These are phyloP conservation scores for Apiotrichum gamsii DNA, from an alignment of 1,284 basidiomycete species.

Conservation along the genomic window DNA sequence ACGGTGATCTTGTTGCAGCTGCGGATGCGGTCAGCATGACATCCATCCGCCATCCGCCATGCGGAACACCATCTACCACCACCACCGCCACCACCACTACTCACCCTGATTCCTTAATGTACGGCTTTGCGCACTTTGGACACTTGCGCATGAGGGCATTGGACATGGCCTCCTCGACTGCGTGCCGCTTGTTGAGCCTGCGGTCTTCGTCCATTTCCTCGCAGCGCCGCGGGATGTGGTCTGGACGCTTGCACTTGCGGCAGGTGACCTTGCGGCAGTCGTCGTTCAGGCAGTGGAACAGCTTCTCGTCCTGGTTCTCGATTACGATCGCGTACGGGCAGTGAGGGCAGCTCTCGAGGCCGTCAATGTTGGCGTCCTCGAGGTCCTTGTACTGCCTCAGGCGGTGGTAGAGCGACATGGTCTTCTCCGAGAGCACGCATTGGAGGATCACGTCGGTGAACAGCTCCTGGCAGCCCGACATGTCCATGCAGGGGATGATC, in stretches of 20 bases:
- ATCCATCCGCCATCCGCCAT: too few species aligned
- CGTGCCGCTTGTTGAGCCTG: slow-evolving; percentile 63
- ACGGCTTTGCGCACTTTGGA: slow-evolving; percentile 50
- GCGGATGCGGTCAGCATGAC: neutral
- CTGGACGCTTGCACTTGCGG: slow-evolving; percentile 65
- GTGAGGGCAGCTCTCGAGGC: slow-evolving; percentile 75
- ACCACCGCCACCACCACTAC: slow-evolving; percentile 53
- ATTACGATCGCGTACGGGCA: slow-evolving; percentile 74
- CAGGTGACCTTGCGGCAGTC: slow-evolving; percentile 70
- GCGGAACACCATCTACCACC: too few species aligned
- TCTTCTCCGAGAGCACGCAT: slow-evolving; percentile 53
- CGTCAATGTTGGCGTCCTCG: slow-evolving; percentile 56
- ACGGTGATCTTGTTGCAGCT: slow-evolving; percentile 61
- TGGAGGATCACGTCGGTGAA: slow-evolving; percentile 63
- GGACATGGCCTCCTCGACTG: slow-evolving; percentile 84
- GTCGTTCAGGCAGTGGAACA: slow-evolving; percentile 68
- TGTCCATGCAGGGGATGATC: slow-evolving; percentile 70
- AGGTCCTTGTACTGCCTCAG: slow-evolving; percentile 68
- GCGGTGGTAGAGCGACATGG: slow-evolving; percentile 65
- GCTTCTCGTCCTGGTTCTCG: slow-evolving; percentile 66
- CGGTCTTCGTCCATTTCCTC: slow-evolving; percentile 66
- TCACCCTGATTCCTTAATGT: slow-evolving; percentile 51
- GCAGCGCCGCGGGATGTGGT: slow-evolving; percentile 80
- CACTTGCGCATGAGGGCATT: slow-evolving; percentile 75
- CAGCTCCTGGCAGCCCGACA: slow-evolving; percentile 61